Evolutionary conservation across 805 yeast genomes (phyloP), one percentile per base, ranked within the genome.

Genomic region (Candida dendrica): DNA sequence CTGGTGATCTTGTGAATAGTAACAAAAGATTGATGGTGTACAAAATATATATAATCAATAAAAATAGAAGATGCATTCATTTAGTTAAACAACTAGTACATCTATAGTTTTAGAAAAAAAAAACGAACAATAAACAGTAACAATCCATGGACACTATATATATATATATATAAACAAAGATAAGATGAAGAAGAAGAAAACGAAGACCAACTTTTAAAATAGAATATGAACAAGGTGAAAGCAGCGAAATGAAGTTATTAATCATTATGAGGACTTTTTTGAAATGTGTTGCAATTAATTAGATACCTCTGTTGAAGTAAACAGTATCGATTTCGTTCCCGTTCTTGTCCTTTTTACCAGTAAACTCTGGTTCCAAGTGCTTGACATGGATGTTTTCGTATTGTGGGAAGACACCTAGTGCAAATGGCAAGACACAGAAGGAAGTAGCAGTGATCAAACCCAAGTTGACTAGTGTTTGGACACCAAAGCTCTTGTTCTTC

Each of bases 391-490:
- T 71, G 17, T 63, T 66, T 54, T 88, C 80, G 60, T 84, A 78
- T 63, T 90, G 97, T 11, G 99, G 98, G 77, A 93, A 93, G 2
- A 89, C 84, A 2, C 90, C 98, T 58, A 93, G 69, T 0, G 98
- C 98, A 67, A 93, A 87, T 20, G 99, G 99, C 49, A 93, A 72
- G 0, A 82, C 97, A 18, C 77, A 79, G 53, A 93, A 82, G 6
- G 96, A 83, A 1, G 98, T 91, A 10, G 74, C 75, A 36, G 89
- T 79, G 51, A 93, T 87, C 51, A 93, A 68, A 15, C 95, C 97
- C 41, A 93, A 69, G 58, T 90, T 93, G n/a, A 80, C 81, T 14
- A 71, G 56, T 6, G 84, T 82, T 55, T 84, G 88, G 4, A 76
- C 65, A 16, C 79, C 70, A 45, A 76, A 63, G 7, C 90, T 74